phyloP scores from a whole-genome alignment of 345 rosid genomes.

The Carallia pectinifolia region DNA sequence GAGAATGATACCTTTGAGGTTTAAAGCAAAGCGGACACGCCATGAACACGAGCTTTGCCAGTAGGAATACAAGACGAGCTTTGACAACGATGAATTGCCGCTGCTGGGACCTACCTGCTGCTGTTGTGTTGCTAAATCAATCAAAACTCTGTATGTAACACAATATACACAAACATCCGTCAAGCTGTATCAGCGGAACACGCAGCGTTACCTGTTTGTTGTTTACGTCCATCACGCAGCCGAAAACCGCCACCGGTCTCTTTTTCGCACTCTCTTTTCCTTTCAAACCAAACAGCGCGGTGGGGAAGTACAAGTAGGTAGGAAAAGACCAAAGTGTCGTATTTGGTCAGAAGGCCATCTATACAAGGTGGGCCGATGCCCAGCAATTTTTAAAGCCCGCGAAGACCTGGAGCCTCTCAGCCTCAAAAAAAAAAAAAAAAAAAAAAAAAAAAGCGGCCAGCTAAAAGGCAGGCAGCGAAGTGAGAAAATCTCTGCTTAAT shows the following conservation, averaged over 20 bases:
- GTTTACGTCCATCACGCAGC: background rate
- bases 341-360: too few relatives aligned
- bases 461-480: background rate
- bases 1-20: slow-evolving; percentile 41
- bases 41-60: slow-evolving; percentile 67
- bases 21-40: slow-evolving; percentile 65
- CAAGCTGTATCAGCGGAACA: too few relatives aligned
- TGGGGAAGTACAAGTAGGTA: too few relatives aligned
- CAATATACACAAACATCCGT: too few relatives aligned
- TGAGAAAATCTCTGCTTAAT: background rate
- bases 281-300: too few relatives aligned
- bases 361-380: too few relatives aligned
- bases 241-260: too few relatives aligned
- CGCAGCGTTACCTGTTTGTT: background rate
- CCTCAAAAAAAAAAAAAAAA: background rate
- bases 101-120: background rate
- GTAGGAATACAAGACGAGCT: slow-evolving; percentile 41
- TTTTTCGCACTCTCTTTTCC: too few relatives aligned
- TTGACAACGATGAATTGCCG: slow-evolving; percentile 19
- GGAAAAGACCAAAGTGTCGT: too few relatives aligned
- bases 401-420: background rate
- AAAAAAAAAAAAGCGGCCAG: background rate
- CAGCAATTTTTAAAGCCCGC: background rate
- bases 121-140: too few relatives aligned
- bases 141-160: too few relatives aligned